Evolutionary conservation across 345 rosid species (phyloP).

Genomic region (Eucalyptus fibrosa): DNA sequence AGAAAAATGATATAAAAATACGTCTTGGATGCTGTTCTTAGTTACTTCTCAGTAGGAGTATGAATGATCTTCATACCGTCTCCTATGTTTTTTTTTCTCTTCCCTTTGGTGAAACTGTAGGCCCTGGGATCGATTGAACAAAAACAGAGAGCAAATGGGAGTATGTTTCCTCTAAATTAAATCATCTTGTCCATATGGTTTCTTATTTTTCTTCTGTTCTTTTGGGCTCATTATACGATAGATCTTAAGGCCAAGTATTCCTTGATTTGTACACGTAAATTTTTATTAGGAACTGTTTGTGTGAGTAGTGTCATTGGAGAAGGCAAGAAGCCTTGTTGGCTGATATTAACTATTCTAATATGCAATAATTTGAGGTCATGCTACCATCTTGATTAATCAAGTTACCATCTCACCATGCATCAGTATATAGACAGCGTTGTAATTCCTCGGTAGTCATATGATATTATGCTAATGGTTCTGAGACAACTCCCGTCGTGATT

Average conservation of each 20-base stretch:
- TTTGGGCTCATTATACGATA: neutral
- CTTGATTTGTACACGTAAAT: neutral
- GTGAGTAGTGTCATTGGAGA: neutral
- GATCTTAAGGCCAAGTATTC: neutral
- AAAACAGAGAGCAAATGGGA: neutral
- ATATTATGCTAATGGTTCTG: neutral
- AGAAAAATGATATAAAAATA: neutral
- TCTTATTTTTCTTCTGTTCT: neutral
- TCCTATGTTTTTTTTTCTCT: neutral
- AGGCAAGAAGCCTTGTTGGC: neutral
- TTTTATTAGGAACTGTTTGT: neutral
- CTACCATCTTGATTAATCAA: neutral
- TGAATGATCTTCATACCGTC: neutral
- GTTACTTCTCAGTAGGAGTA: neutral
- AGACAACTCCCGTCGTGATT: neutral
- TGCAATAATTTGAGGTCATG: neutral
- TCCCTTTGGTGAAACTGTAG: neutral
- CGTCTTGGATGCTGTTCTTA: neutral
- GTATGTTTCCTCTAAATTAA: neutral
- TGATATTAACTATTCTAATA: neutral
- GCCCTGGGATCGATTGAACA: neutral
- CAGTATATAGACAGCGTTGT: neutral
- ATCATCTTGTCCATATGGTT: neutral
- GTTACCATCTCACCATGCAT: neutral
- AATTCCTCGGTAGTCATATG: neutral